Percentiles rank a stretch among this genome's conserved stretches.
Conservation (phyloP, 176 grass and related monocot species). For the Triticum turgidum region DNA sequence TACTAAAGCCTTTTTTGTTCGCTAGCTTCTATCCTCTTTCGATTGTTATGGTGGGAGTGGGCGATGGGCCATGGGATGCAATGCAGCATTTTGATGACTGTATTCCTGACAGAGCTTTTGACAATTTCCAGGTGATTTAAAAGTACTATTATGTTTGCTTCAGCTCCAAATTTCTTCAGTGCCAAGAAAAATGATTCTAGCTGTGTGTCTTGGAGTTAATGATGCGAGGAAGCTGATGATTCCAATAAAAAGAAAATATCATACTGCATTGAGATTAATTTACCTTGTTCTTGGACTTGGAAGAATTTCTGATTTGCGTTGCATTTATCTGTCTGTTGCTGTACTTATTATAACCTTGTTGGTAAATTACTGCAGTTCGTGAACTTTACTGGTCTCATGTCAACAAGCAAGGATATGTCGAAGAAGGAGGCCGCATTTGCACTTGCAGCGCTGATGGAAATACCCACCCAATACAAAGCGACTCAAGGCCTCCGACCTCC, state of each 20-base stretch:
- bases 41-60: constrained; percentile 95
- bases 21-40: constrained; percentile 91
- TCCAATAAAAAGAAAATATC: background rate
- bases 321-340: background rate
- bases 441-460: constrained; percentile 96
- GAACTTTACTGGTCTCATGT: constrained; percentile 92
- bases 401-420: constrained; percentile 57
- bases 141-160: background rate
- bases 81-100: constrained; percentile 97
- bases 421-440: constrained; percentile 94
- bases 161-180: background rate
- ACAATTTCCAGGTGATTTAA: constrained; percentile 92
- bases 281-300: constrained; percentile 1
- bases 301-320: background rate
- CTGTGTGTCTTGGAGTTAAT: background rate
- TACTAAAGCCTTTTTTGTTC: constrained; percentile 38
- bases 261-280: background rate
- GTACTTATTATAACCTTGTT: constrained; percentile 6
- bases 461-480: constrained; percentile 89
- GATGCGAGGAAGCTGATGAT: background rate
- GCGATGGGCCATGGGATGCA: constrained; percentile 95
- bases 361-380: constrained; percentile 63
- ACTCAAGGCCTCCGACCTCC: constrained; percentile 60
- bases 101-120: constrained; percentile 90
- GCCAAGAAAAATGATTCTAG: constrained; percentile 8